Evolutionary conservation across 345 rosid species (phyloP), one percentile per base, ranked within the genome.

Genomic region (Brassica napus): DNA sequence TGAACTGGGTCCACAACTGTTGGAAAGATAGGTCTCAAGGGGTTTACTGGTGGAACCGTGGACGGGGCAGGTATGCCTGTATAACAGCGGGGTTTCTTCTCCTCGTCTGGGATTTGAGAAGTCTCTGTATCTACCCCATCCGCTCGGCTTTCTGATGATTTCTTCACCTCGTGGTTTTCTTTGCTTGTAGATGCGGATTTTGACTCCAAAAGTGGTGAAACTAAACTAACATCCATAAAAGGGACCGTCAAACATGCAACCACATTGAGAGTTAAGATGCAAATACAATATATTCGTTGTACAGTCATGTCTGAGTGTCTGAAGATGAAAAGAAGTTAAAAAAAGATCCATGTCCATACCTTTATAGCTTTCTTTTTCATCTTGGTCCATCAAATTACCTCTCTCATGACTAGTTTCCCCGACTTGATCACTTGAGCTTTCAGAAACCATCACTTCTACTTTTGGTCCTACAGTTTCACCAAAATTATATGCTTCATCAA

Each of bases 11-110:
- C 96, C 72, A 94, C 87, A 77, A 75, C 83, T 16, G 88, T 84
- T 69, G 91, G 93, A 77, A 91, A 87, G 76, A 94, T 79, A 84
- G 92, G 85, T 83, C 82, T 87, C 65, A 89, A 90, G 62, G 89
- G 90, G 35, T 75, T 81, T 34, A 82, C 80, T 84, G 81, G 91
- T 71, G 89, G 85, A 85, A 92, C 83, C 68, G 86, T 84, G 84
- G 87, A 86, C 81, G 96, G 98, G 83, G 98, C 98, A 65, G 97
- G 98, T 79, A 91, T 92, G 28, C 97, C 96, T 12, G 86, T 82
- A 72, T 82, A 84, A 30, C 72, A 62, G 71, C 75, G 86, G 64
- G 79, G 67, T 74, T 71, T 82, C 77, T 28, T 49, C 71, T 37
- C 55, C 16, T 63, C 44, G 57, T 75, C 63, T 67, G 72, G 76